These are phyloP conservation scores for Ophiostoma perfectum DNA, from an alignment of 2,329 filamentous ascomycete species.

Conservation along the genomic window DNA sequence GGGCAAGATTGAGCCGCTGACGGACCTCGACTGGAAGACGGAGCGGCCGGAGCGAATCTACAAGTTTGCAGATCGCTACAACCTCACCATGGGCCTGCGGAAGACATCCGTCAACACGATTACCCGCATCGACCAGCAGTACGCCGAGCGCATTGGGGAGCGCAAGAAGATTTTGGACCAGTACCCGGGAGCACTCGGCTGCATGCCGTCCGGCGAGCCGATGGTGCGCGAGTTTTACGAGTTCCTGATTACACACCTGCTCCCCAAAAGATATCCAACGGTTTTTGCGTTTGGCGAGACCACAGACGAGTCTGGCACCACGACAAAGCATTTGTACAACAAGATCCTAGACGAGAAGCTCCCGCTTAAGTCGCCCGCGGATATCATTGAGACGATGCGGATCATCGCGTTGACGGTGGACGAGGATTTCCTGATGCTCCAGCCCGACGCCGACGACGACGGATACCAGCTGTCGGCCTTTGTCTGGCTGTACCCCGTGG, in stretches of 20 bases:
- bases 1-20: conserved; percentile 21
- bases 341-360: neutral
- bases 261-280: conserved; percentile 23
- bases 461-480: conserved; percentile 21
- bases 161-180: conserved; percentile 21
- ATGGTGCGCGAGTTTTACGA: conserved; percentile 24
- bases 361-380: neutral
- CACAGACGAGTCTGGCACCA: neutral
- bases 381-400: conserved; percentile 17
- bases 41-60: conserved; percentile 21
- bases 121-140: conserved; percentile 24
- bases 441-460: conserved; percentile 21
- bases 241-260: conserved; percentile 21
- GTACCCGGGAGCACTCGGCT: conserved; percentile 22
- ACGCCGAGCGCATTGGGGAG: conserved; percentile 22
- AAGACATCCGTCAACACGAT: conserved; percentile 24
- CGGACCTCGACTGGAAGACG: conserved; percentile 17
- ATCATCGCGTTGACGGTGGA: conserved; percentile 22
- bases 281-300: conserved; percentile 8
- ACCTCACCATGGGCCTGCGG: conserved; percentile 25
- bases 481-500: conserved; percentile 24
- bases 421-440: conserved; percentile 25
- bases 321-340: neutral
- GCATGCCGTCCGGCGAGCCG: conserved; percentile 16
- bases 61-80: conserved; percentile 24